These are phyloP conservation scores for Aegilops longissima DNA, from an alignment of 176 grass and related monocot species.

Conservation along the genomic window DNA sequence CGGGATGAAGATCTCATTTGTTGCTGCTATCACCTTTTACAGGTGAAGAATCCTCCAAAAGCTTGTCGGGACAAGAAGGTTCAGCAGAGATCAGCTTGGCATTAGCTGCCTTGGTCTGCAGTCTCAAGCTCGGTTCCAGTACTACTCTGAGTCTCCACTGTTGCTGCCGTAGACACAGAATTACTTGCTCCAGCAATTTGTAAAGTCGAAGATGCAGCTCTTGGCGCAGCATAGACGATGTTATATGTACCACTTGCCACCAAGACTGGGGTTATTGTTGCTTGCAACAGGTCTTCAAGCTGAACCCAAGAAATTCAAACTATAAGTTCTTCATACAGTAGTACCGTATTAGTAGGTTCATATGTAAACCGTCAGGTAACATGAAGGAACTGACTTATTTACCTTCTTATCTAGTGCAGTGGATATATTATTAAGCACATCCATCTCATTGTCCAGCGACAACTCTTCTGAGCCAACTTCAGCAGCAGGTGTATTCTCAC, in stretches of 20 bases:
- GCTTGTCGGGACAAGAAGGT: conserved; percentile 32
- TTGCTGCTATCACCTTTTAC: conserved; percentile 35
- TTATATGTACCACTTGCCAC: conserved; percentile 20
- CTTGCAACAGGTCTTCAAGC: background rate
- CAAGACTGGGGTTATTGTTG: conserved; percentile 16
- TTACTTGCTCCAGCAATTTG: conserved; percentile 60
- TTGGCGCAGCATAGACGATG: conserved; percentile 12
- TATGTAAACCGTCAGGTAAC: background rate
- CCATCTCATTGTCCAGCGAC: conserved; percentile 52
- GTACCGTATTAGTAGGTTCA: background rate
- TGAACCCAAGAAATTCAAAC: background rate
- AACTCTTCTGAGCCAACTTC: conserved; percentile 49
- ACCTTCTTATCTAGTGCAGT: conserved; percentile 79
- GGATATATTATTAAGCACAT: conserved; percentile 57
- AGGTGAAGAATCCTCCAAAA: conserved; percentile 13
- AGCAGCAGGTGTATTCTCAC: conserved; percentile 21
- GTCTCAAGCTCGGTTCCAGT: conserved; percentile 76
- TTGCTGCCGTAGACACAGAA: conserved; percentile 55
- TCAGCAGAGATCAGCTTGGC: conserved; percentile 34
- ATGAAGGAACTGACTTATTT: conserved; percentile 12
- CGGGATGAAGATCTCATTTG: conserved; percentile 1
- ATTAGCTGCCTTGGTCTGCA: conserved; percentile 58
- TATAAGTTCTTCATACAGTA: background rate
- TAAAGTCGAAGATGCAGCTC: conserved; percentile 46
- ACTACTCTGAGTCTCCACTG: conserved; percentile 44